Base-by-base conservation (phyloP, 1,284 basidiomycete species). In the Sutorius eximius region DNA sequence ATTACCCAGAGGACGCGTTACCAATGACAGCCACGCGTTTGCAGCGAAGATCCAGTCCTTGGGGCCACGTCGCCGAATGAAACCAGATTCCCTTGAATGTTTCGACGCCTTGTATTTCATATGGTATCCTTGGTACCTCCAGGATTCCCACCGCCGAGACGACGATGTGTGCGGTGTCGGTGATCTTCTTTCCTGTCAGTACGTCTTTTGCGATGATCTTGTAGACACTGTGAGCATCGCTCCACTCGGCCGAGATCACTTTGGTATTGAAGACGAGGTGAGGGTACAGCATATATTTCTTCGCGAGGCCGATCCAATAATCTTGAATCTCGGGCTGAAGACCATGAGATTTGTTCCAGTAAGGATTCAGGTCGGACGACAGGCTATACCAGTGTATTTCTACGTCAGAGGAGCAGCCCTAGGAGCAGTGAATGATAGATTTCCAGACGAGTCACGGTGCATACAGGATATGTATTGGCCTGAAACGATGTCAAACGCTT, bases 11-110 rank as follows among this genome's bases (percentile, higher is more conserved):
- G 18, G 78, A 75, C 1, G 79, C 82, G 57, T 79, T 82, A 11
- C 81, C 82, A 50, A 83, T 71, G 18, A 83, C 63, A 3, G 75
- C 79, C 4, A 81, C 74, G 40, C 69, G 70, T 60, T 80, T 80
- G 22, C 70, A 72, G 11, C 61, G 67, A 24, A 79, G 67, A 53
- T 77, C 69, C 34, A 80, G 64, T 11, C 69, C 66, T 8, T 67
- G 57, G 37, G 77, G 71, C 75, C 77, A 83, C 12, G 64, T 62
- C 2, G 78, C 77, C 2, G 78, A 81, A 62, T 83, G 82, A 45
- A 79, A 67, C 24, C 77, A 64, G 9, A 60, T 53, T 1, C 80
- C 81, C 52, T 77, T 72, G 66, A 68, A 77, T 4, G 66, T 63
- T 7, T 75, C 62, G 22, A 78, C 57, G 13, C 79, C 81, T 3